These are phyloP conservation scores for Hypsizygus ulmarius DNA, from an alignment of 1,284 basidiomycete genomes.

Conservation along the genomic window DNA sequence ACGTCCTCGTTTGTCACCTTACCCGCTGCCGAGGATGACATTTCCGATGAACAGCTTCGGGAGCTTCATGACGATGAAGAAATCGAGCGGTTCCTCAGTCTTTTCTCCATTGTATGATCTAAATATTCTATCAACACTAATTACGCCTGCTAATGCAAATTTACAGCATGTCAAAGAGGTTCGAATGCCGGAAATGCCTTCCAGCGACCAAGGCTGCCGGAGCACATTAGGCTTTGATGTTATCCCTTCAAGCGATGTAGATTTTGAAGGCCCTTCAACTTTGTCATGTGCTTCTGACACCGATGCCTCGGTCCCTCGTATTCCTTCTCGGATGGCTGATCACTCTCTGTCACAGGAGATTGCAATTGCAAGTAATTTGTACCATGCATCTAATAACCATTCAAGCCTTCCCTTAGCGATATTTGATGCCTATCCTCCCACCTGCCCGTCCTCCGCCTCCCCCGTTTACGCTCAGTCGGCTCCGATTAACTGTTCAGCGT, in stretches of 20 bases:
- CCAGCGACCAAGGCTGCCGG: neutral
- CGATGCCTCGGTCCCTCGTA: conserved; percentile 11
- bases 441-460: conserved; percentile 33
- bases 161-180: conserved; percentile 61
- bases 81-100: conserved; percentile 52
- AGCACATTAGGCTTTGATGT: neutral
- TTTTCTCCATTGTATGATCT: conserved; percentile 54
- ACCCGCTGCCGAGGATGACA: conserved; percentile 16
- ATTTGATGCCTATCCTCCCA: conserved; percentile 47
- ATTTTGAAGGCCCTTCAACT: neutral
- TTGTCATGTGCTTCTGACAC: conserved; percentile 4
- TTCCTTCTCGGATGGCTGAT: conserved; percentile 5
- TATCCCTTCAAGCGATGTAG: neutral
- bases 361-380: conserved; percentile 35
- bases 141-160: conserved; percentile 1
- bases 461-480: conserved; percentile 50
- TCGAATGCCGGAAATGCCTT: conserved; percentile 29
- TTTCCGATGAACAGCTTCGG: conserved; percentile 44
- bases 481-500: conserved; percentile 52
- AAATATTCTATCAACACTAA: neutral
- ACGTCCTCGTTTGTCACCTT: neutral
- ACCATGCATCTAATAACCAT: neutral
- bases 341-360: conserved; percentile 36
- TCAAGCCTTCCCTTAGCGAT: conserved; percentile 32
- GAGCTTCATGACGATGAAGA: conserved; percentile 62